phyloP scores from a whole-genome alignment of 345 rosid species.

The rapeseed (Brassica napus) region DNA sequence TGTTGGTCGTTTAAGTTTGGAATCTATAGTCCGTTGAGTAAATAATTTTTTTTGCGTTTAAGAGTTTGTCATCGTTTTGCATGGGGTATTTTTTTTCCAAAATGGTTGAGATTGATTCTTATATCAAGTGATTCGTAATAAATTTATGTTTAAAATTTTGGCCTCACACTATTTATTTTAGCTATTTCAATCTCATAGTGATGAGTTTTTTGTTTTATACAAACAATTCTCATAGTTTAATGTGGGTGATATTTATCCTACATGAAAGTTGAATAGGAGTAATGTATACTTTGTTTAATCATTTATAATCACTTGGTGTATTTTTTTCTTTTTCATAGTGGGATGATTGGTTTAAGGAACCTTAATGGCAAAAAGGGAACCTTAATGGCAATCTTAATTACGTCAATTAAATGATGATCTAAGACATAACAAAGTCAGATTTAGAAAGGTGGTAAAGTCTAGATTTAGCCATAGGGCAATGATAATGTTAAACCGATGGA shows the following conservation, averaged over 20 bases:
- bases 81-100: too few species aligned
- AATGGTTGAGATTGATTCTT: too few species aligned
- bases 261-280: not conserved
- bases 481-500: not conserved
- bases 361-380: not conserved
- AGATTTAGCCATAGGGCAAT: not conserved
- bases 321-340: not conserved
- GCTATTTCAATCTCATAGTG: too few species aligned
- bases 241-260: not conserved
- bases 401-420: not conserved
- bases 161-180: too few species aligned
- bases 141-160: too few species aligned
- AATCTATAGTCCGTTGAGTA: too few species aligned
- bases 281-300: not conserved
- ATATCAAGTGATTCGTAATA: too few species aligned
- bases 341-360: not conserved
- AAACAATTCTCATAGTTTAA: not conserved
- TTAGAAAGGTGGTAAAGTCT: not conserved
- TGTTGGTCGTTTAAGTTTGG: too few species aligned
- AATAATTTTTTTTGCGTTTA: too few species aligned
- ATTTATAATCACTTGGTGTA: not conserved
- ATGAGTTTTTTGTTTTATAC: not conserved
- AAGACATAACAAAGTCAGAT: not conserved
- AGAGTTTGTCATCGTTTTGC: too few species aligned
- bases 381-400: not conserved